phyloP scores from a whole-genome alignment of 2,329 filamentous ascomycete species.

The Penicillium nordicum region DNA sequence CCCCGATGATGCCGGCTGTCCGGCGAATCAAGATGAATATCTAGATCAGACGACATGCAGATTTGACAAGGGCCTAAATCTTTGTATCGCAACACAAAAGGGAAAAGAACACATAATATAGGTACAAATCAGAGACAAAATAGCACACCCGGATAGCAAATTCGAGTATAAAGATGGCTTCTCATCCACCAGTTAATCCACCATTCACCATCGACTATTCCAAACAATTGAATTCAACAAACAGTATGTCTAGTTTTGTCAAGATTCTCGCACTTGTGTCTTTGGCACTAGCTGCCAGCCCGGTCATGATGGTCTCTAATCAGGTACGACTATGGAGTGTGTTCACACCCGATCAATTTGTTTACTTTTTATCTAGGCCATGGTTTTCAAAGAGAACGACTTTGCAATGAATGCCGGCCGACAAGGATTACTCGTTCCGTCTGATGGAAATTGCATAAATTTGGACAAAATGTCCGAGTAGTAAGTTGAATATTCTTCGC shows the following conservation, averaged over 20 bases:
- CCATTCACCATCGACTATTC: not conserved
- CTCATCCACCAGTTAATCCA: not conserved
- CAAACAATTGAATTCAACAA: not conserved
- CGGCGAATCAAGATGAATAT: not conserved
- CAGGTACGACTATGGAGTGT: not conserved
- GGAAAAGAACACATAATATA: not conserved
- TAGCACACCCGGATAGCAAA: not conserved
- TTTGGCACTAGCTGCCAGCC: not conserved
- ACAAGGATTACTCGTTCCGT: not conserved
- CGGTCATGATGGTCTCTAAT: not conserved
- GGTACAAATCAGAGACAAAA: not conserved
- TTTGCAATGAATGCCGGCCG: not conserved
- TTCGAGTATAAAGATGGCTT: not conserved
- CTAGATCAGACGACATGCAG: not conserved
- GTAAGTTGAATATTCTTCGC: not conserved
- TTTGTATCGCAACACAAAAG: not conserved
- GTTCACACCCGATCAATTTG: not conserved
- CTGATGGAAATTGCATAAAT: slow-evolving; percentile 1
- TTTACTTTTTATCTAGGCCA: not conserved
- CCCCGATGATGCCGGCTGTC: not conserved
- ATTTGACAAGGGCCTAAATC: not conserved
- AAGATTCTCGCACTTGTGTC: not conserved
- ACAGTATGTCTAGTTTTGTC: not conserved
- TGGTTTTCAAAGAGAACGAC: slow-evolving; percentile 4
- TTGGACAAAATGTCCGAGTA: not conserved